phyloP scores from a whole-genome alignment of 345 rosid genomes.

The Salix viminalis region DNA sequence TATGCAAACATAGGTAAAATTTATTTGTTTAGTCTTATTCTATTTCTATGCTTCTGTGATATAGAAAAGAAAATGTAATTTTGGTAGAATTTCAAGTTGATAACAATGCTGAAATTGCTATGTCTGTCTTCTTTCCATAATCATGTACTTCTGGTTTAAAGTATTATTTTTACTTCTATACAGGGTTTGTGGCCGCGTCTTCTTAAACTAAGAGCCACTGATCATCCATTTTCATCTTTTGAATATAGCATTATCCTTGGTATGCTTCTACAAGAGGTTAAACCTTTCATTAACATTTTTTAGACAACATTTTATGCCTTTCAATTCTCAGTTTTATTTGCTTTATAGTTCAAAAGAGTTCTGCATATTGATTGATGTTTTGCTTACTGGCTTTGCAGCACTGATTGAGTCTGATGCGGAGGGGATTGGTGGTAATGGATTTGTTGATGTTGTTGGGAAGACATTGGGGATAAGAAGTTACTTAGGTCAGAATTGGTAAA shows the following conservation, averaged over 20 bases:
- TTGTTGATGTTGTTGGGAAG: conserved; percentile 40
- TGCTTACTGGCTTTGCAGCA: conserved; percentile 51
- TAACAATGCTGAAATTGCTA: background rate
- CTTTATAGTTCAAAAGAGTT: conserved; percentile 3
- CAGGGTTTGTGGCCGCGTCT: conserved; percentile 98
- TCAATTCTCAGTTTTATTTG: conserved; percentile 15
- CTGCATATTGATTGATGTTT: conserved; percentile 13
- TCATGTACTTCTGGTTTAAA: background rate
- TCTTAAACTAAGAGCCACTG: conserved; percentile 77
- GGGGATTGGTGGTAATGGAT: conserved; percentile 99
- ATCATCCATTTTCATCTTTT: conserved; percentile 98
- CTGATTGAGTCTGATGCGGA: conserved; percentile 98
- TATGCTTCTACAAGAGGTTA: conserved; percentile 33
- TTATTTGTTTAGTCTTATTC: background rate
- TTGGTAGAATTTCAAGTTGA: background rate
- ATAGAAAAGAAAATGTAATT: background rate
- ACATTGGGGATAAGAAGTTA: too few species aligned
- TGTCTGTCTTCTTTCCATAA: background rate
- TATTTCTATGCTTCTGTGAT: background rate
- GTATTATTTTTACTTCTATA: background rate
- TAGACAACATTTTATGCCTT: conserved; percentile 11
- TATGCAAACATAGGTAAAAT: background rate
- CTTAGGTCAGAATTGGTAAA: too few species aligned
- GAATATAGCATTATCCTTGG: conserved; percentile 97
- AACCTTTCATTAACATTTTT: conserved; percentile 4